Conservation (phyloP, 2,329 filamentous ascomycete genomes). For the Aspergillus alliaceus region DNA sequence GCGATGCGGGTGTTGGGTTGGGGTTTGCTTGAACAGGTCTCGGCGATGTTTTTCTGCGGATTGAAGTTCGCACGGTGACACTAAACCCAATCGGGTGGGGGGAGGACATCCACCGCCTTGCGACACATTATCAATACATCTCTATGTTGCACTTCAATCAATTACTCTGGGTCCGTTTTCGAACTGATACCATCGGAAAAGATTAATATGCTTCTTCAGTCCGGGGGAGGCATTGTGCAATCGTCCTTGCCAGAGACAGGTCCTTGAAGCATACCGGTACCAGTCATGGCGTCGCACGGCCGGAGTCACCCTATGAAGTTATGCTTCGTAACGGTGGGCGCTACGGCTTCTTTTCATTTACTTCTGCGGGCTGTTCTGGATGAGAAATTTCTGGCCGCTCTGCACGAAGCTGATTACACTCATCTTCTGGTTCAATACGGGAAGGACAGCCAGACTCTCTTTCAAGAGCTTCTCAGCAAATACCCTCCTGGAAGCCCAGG, state of each 20-base stretch:
- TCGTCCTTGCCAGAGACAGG: not conserved
- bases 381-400: constrained; percentile 60
- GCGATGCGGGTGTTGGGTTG: constrained; percentile 16
- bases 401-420: constrained; percentile 64
- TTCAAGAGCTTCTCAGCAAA: constrained; percentile 42
- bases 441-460: constrained; percentile 58
- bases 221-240: not conserved
- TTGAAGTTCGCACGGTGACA: constrained; percentile 15
- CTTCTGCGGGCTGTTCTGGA: constrained; percentile 68
- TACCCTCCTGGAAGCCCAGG: constrained; percentile 22
- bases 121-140: not conserved
- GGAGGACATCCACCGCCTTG: not conserved
- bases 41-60: constrained; percentile 22
- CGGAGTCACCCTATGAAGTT: constrained; percentile 30
- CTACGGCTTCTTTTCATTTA: constrained; percentile 77
- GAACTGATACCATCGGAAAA: not conserved
- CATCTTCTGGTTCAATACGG: constrained; percentile 80
- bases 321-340: constrained; percentile 89
- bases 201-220: not conserved
- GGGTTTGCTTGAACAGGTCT: constrained; percentile 22
- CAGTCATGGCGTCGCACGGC: constrained; percentile 13
- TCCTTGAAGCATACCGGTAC: not conserved
- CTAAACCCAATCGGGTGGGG: constrained; percentile 23
- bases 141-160: not conserved
- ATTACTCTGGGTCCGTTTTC: not conserved